Evolutionary conservation across 1,284 basidiomycete species (phyloP).

Genomic region (Xerocomus subilludens): DNA sequence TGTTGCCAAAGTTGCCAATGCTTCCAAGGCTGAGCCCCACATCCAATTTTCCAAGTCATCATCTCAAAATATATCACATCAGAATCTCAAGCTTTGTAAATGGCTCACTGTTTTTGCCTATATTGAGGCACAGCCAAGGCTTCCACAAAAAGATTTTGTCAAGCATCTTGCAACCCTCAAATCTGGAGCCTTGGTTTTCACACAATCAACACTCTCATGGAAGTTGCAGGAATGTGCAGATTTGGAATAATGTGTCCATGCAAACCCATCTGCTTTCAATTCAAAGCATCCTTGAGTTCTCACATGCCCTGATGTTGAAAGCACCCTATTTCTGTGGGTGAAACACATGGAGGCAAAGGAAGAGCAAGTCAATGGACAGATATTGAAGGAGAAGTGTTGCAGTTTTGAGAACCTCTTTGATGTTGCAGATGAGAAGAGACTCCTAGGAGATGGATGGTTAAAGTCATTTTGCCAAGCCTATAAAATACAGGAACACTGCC

Average conservation of each 20-base stretch:
- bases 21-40: too few species aligned
- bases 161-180: too few species aligned
- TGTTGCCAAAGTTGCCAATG: too few species aligned
- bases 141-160: too few species aligned
- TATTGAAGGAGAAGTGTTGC: conserved; percentile 1
- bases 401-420: conserved; percentile 10
- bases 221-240: background rate
- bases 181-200: too few species aligned
- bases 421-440: conserved; percentile 1
- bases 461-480: background rate
- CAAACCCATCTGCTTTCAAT: conserved; percentile 16
- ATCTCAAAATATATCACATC: too few species aligned
- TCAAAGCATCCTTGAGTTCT: conserved; percentile 2
- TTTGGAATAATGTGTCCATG: background rate
- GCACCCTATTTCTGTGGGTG: conserved; percentile 22
- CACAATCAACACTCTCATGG: background rate
- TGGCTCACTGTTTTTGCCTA: too few species aligned
- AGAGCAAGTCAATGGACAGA: conserved; percentile 14
- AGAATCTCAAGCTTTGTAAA: too few species aligned
- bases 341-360: conserved; percentile 26
- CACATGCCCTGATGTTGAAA: conserved; percentile 22
- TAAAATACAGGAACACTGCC: background rate
- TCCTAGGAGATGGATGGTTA: conserved; percentile 10
- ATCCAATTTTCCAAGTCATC: too few species aligned
- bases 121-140: too few species aligned